These are phyloP conservation scores for Petunia axillaris DNA, from an alignment of 257 asterid genomes.

Conservation along the genomic window DNA sequence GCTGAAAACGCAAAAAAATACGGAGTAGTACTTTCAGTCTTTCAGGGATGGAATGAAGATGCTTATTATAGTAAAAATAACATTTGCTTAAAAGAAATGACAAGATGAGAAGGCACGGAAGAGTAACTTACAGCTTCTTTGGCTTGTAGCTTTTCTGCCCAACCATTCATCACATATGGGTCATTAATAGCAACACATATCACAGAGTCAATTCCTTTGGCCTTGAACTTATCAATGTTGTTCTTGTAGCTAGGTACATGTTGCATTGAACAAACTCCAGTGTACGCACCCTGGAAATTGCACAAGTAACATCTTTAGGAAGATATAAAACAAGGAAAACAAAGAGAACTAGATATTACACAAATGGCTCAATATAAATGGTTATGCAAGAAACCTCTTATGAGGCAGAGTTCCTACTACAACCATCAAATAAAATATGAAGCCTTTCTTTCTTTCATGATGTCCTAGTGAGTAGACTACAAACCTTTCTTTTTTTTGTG, in stretches of 20 bases:
- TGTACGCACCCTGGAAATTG: slow-evolving; percentile 72
- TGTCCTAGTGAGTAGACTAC: not conserved
- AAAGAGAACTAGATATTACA: not conserved
- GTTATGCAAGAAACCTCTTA: not conserved
- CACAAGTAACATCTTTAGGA: slow-evolving; percentile 21
- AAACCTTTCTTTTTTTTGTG: no score
- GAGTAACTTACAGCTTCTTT: slow-evolving; percentile 73
- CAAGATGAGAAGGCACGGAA: not conserved
- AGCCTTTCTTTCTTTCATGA: slow-evolving; percentile 9
- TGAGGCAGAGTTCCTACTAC: not conserved
- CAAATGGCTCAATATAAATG: not conserved
- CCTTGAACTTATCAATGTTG: slow-evolving; percentile 75
- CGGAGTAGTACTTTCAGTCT: not conserved
- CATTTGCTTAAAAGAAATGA: slow-evolving; percentile 6
- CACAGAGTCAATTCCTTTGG: slow-evolving; percentile 86
- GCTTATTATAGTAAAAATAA: not conserved
- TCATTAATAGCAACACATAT: slow-evolving; percentile 91
- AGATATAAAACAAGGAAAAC: slow-evolving; percentile 1
- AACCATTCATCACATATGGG: slow-evolving; percentile 81
- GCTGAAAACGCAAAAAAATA: not conserved
- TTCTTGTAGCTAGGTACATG: slow-evolving; percentile 96
- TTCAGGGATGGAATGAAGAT: not conserved
- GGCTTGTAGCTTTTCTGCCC: slow-evolving; percentile 95
- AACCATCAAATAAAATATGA: not conserved
- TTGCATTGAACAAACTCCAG: slow-evolving; percentile 90